A percentile compares a stretch with the other conserved stretches of the same genome.
Conservation (phyloP, 2,329 filamentous ascomycete genomes). For the Penicillium sp. region DNA sequence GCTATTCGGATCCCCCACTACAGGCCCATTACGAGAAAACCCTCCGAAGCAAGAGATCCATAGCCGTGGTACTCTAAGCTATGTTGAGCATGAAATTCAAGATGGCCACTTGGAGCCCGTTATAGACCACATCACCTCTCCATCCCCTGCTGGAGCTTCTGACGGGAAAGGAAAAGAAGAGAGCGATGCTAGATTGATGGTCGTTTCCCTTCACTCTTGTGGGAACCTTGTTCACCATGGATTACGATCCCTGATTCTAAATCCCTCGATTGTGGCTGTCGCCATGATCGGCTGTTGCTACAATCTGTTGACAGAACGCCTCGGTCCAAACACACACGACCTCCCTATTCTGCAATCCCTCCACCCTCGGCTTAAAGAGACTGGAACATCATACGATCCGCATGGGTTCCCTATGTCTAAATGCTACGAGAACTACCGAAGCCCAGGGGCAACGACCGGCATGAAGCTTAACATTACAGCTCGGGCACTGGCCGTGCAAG, state of each 20-base stretch:
- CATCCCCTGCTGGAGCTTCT: slow-evolving; percentile 1
- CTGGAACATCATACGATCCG: slow-evolving; percentile 65
- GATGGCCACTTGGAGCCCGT: slow-evolving; percentile 34
- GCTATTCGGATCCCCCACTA: slow-evolving; percentile 8
- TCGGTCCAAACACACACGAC: slow-evolving; percentile 83
- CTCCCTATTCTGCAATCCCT: slow-evolving; percentile 64
- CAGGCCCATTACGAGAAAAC: slow-evolving; percentile 5
- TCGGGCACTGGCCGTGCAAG: slow-evolving; percentile 96
- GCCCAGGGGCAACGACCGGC: slow-evolving; percentile 48
- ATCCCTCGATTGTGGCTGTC: slow-evolving; percentile 72
- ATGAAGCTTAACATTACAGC: slow-evolving; percentile 89
- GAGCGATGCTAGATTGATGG: slow-evolving; percentile 55
- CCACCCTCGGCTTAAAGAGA: slow-evolving; percentile 61
- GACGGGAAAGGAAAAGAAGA: slow-evolving; percentile 1
- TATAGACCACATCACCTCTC: slow-evolving; percentile 26
- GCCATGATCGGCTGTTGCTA: slow-evolving; percentile 98
- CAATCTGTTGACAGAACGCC: slow-evolving; percentile 83
- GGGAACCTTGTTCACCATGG: slow-evolving; percentile 92
- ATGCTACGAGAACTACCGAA: slow-evolving; percentile 51
- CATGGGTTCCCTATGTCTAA: slow-evolving; percentile 91
- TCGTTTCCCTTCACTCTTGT: slow-evolving; percentile 91
- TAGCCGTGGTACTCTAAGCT: slow-evolving; percentile 29
- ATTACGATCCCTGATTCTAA: slow-evolving; percentile 73
- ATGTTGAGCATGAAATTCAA: slow-evolving; percentile 37
- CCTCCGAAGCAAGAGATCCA: slow-evolving; percentile 12